Evolutionary conservation across 148 eudicot species (phyloP).

Genomic region (Spergularia marina): DNA sequence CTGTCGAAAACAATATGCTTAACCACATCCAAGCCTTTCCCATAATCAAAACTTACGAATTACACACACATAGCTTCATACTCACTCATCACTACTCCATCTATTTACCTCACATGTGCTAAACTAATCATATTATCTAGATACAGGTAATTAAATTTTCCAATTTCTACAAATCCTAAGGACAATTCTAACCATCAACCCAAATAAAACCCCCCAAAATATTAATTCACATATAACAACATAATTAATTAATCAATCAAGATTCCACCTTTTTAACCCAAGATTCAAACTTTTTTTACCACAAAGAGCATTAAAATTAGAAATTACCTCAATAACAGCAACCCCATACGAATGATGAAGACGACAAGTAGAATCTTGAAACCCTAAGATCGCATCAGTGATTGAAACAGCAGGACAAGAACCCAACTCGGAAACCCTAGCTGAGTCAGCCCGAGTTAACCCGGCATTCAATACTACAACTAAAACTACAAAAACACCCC

Average conservation of each 20-base stretch:
- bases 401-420: conserved; percentile 46
- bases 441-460: conserved; percentile 37
- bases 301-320: background rate
- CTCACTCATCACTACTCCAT: background rate
- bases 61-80: background rate
- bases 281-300: background rate
- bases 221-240: background rate
- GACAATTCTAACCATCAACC: background rate
- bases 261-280: background rate
- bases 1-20: background rate
- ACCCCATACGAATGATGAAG: conserved; percentile 23
- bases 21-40: background rate
- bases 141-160: background rate
- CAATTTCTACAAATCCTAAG: background rate
- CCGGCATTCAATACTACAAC: conserved; percentile 34
- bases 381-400: conserved; percentile 49
- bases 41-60: background rate
- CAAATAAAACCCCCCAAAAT: background rate
- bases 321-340: conserved; percentile 62
- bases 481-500: conserved; percentile 25
- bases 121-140: background rate
- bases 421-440: conserved; percentile 36
- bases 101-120: conserved; percentile 1
- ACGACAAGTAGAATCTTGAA: conserved; percentile 43
- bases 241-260: background rate